phyloP scores from a whole-genome alignment of 2,329 filamentous ascomycete species.

The Hypoxylon sp. region DNA sequence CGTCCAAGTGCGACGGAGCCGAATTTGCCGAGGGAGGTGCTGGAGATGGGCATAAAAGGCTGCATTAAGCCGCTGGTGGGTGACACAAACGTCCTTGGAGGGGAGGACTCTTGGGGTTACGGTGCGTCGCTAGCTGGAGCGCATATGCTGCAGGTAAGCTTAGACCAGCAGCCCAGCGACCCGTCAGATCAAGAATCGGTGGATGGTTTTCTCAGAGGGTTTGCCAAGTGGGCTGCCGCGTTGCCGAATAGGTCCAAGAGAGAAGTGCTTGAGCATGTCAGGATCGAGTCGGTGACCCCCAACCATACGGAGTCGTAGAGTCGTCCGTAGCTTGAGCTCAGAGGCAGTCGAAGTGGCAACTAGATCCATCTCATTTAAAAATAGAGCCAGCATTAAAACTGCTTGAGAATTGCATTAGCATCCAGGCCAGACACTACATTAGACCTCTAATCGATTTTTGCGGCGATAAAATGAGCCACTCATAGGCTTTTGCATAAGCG shows the following conservation, averaged over 20 bases:
- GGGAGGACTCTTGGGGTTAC: slow-evolving; percentile 34
- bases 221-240: slow-evolving; percentile 34
- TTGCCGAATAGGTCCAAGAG: slow-evolving; percentile 32
- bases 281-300: slow-evolving; percentile 26
- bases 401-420: background rate
- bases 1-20: slow-evolving; percentile 44
- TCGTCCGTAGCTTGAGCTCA: slow-evolving; percentile 6
- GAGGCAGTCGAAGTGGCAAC: background rate
- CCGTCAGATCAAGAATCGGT: slow-evolving; percentile 33
- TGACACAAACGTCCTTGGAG: slow-evolving; percentile 37
- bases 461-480: background rate
- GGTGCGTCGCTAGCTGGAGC: slow-evolving; percentile 39
- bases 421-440: background rate
- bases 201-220: slow-evolving; percentile 39
- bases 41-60: slow-evolving; percentile 24
- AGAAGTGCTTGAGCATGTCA: slow-evolving; percentile 42
- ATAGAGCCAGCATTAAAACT: slow-evolving; percentile 5
- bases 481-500: background rate
- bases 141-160: slow-evolving; percentile 43
- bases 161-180: slow-evolving; percentile 39
- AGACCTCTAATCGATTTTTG: background rate
- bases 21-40: slow-evolving; percentile 33
- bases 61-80: slow-evolving; percentile 41
- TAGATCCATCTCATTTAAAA: background rate
- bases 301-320: slow-evolving; percentile 31